Conservation (phyloP, 164 flowering plant species). For the Chimonanthus salicifolius region DNA sequence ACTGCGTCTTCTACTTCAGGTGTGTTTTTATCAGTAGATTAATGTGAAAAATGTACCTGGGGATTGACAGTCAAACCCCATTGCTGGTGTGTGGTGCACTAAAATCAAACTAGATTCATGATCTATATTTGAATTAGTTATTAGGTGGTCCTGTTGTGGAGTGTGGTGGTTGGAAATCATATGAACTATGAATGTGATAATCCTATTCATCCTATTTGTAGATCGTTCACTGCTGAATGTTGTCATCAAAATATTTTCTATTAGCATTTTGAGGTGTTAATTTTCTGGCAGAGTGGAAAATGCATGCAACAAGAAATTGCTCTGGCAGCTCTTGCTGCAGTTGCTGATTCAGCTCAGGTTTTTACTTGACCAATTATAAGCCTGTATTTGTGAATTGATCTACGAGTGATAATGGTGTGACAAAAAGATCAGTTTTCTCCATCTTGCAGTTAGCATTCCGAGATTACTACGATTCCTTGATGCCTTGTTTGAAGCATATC, state of each 20-base stretch:
- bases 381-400: neutral
- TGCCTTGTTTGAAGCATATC: constrained; percentile 26
- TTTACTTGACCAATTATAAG: neutral
- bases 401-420: neutral
- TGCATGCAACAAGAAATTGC: constrained; percentile 34
- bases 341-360: constrained; percentile 36
- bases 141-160: neutral
- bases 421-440: neutral
- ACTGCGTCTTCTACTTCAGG: constrained; percentile 28
- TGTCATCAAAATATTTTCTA: neutral
- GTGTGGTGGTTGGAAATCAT: neutral
- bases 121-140: neutral
- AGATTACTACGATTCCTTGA: constrained; percentile 22
- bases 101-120: neutral
- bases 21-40: neutral
- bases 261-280: neutral
- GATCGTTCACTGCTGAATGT: neutral
- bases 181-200: neutral
- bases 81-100: neutral
- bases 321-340: constrained; percentile 32
- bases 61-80: neutral
- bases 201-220: neutral
- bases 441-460: constrained; percentile 20
- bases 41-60: neutral
- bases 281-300: constrained; percentile 22